These are phyloP conservation scores for Echinosophora koreensis DNA, from an alignment of 306 rosid genomes.

Conservation along the genomic window DNA sequence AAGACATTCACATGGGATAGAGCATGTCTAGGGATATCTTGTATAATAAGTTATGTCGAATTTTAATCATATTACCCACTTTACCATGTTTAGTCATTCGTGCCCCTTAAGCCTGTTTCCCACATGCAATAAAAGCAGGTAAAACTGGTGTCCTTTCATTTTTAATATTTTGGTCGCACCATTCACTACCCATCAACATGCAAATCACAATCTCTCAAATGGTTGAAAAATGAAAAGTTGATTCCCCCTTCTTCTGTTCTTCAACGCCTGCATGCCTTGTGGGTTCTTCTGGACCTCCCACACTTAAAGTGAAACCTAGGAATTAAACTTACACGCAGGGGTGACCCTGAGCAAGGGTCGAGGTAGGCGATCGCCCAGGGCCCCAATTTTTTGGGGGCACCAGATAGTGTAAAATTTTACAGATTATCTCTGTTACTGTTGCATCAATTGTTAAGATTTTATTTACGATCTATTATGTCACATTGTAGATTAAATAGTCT, in stretches of 20 bases:
- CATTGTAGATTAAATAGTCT: too few species aligned
- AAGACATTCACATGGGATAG: conserved; percentile 10
- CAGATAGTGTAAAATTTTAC: too few species aligned
- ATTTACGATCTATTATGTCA: too few species aligned
- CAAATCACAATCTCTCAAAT: conserved; percentile 44
- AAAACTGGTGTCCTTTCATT: neutral
- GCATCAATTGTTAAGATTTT: too few species aligned
- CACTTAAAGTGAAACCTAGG: conserved; percentile 22
- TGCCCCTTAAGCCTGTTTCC: conserved; percentile 14
- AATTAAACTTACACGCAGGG: too few species aligned
- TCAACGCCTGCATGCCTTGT: neutral
- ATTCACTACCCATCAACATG: conserved; percentile 33
- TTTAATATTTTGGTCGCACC: neutral
- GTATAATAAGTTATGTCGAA: too few species aligned
- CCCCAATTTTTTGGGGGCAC: too few species aligned
- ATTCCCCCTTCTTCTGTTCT: conserved; percentile 24
- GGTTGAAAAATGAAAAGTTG: conserved; percentile 47
- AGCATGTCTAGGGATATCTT: neutral
- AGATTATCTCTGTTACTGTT: too few species aligned
- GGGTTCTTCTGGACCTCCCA: conserved; percentile 28
- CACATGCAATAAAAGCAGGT: conserved; percentile 28
- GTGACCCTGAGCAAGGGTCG: too few species aligned
- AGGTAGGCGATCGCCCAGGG: too few species aligned
- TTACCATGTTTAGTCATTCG: neutral
- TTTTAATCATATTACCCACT: neutral